Percentiles rank a stretch among this genome's conserved stretches.
Evolutionary conservation across 176 grass and related monocot species (phyloP).

Genomic region (Secale cereale): DNA sequence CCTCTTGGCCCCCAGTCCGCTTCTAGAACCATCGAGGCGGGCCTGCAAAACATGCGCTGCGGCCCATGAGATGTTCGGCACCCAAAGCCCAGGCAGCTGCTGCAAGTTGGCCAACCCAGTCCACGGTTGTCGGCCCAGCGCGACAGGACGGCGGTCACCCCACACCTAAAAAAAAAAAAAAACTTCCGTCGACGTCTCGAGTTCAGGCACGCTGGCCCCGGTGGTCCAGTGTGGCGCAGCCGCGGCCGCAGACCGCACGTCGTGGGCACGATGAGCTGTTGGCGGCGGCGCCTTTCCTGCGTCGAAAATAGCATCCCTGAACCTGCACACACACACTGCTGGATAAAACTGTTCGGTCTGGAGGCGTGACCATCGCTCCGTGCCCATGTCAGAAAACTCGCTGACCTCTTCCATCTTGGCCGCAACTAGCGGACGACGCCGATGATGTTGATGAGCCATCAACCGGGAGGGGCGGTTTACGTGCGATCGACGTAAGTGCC

Average conservation of each 20-base stretch:
- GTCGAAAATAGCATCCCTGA: background rate
- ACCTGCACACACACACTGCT: background rate
- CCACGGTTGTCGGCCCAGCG: too few species aligned
- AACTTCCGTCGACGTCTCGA: background rate
- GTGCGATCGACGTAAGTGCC: conserved; percentile 26
- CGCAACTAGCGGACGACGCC: too few species aligned
- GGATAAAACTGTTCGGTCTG: background rate
- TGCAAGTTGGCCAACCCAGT: too few species aligned
- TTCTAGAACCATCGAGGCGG: background rate
- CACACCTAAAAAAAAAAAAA: too few species aligned
- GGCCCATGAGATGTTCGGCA: background rate
- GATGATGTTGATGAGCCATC: background rate
- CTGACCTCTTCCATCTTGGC: too few species aligned
- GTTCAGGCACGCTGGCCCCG: background rate
- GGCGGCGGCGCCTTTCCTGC: background rate
- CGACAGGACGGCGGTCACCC: too few species aligned
- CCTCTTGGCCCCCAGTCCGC: background rate
- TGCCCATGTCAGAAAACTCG: background rate
- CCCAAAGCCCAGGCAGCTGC: too few species aligned
- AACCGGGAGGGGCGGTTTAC: background rate
- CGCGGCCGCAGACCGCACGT: background rate
- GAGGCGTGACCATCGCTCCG: background rate
- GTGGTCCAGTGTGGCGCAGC: background rate
- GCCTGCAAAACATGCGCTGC: background rate
- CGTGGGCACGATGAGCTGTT: background rate